phyloP scores from a whole-genome alignment of 129 eudicot species.

The Artemisia argyi region DNA sequence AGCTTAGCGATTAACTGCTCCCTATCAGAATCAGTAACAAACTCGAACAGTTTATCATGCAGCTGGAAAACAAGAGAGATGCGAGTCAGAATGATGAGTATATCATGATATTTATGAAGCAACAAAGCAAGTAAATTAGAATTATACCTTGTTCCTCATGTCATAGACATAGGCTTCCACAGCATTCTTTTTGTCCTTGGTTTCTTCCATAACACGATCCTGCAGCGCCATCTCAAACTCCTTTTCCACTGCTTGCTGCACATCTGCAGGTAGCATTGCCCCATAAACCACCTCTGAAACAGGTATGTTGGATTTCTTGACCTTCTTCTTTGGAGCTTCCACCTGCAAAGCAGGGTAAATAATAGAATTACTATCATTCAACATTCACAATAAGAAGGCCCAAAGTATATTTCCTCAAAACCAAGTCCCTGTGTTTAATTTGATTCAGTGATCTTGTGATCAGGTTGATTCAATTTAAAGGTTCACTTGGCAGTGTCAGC shows the following conservation, averaged over 20 bases:
- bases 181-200: slow-evolving; percentile 92
- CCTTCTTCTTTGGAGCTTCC: slow-evolving; percentile 89
- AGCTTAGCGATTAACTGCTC: slow-evolving; percentile 66
- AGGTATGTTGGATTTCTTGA: slow-evolving; percentile 66
- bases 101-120: neutral
- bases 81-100: neutral
- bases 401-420: neutral
- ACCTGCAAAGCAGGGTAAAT: slow-evolving; percentile 33
- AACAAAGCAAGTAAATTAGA: neutral
- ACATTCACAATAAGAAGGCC: neutral
- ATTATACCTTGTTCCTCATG: slow-evolving; percentile 84
- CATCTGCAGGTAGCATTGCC: slow-evolving; percentile 62
- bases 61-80: slow-evolving; percentile 44
- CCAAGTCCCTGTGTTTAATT: neutral
- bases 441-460: neutral
- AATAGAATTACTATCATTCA: neutral
- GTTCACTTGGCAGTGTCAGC: neutral
- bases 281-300: slow-evolving; percentile 70
- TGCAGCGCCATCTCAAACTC: slow-evolving; percentile 99
- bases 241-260: slow-evolving; percentile 85
- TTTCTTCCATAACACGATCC: slow-evolving; percentile 96
- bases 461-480: neutral
- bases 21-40: slow-evolving; percentile 68
- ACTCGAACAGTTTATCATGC: slow-evolving; percentile 70
- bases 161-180: slow-evolving; percentile 96